Conservation (phyloP, 768 basidiomycete genomes). For the Thelephora aurantiotincta region DNA sequence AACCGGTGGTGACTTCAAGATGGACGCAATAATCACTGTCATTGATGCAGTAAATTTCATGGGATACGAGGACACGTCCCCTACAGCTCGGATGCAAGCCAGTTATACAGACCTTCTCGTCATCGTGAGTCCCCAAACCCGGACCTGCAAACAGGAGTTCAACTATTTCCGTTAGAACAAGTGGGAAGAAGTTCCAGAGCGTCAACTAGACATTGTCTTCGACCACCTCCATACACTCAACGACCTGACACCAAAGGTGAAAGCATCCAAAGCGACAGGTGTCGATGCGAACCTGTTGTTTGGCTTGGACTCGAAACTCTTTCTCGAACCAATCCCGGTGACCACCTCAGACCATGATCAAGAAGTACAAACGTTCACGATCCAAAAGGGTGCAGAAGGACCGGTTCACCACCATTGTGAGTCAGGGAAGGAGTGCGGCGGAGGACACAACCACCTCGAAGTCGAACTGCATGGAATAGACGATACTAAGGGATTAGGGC, state of each 20-base stretch:
- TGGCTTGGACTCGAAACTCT: slow-evolving; percentile 80
- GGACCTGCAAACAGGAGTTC: neutral
- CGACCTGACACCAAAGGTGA: slow-evolving; percentile 78
- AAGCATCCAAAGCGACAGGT: slow-evolving; percentile 44
- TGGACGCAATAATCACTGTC: slow-evolving; percentile 88
- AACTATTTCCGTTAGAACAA: slow-evolving; percentile 45
- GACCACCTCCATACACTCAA: slow-evolving; percentile 87
- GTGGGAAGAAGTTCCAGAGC: slow-evolving; percentile 75
- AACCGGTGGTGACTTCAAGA: slow-evolving; percentile 56
- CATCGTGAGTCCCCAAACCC: slow-evolving; percentile 37
- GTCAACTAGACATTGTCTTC: slow-evolving; percentile 65
- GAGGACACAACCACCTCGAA: slow-evolving; percentile 6
- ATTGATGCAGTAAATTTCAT: slow-evolving; percentile 84
- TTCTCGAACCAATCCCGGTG: slow-evolving; percentile 12
- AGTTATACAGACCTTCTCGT: slow-evolving; percentile 88
- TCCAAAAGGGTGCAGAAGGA: slow-evolving; percentile 31
- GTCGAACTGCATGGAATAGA: slow-evolving; percentile 3
- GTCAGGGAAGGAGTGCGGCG: no score
- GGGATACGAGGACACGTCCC: slow-evolving; percentile 87
- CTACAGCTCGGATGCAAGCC: slow-evolving; percentile 90
- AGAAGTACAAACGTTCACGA: slow-evolving; percentile 73
- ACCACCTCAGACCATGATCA: slow-evolving; percentile 39
- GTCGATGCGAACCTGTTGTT: slow-evolving; percentile 74
- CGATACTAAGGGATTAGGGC: slow-evolving; percentile 19
- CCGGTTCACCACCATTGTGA: slow-evolving; percentile 9